Base-by-base conservation (phyloP, 2,329 filamentous ascomycete species). In the Ceratocystiopsis sp. region DNA sequence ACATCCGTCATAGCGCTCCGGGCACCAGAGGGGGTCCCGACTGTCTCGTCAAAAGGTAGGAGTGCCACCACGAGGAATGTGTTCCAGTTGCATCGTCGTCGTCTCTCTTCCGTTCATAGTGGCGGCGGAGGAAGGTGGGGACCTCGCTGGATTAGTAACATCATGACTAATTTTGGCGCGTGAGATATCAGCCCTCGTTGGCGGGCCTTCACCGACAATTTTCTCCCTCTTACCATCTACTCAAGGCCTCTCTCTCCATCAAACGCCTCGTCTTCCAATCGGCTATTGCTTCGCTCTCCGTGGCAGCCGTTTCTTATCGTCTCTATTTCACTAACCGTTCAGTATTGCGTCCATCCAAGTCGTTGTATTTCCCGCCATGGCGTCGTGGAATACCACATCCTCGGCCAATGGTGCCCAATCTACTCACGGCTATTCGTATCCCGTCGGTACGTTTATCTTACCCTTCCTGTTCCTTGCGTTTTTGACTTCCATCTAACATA, bases 1-100 rank as follows among this genome's bases (percentile, higher is more conserved):
- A 94, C 89, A 96, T 96, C 71, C 83, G 84, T 81, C 67, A 73
- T 68, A 59, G 64, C 65, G 52, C 52, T 50, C 48, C 45, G 51
- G 52, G 52, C 49, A 52, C 46, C 48, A 41, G 46, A 12, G 25
- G 25, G 25, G 25, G 47, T 55, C 52, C 53, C 52, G 48, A 38
- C n/a, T 40, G 21, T 35, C 21, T 41, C 14, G 18, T 25, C 25
- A 29, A 29, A 29, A 29, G 33, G 41, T 41, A 13, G 37, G 18
- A 12, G 33, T n/a, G 33, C 15, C 18, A 11, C 35, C 37, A 8
- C 21, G 16, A 32, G 15, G 10, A 12, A 18, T 25, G 10, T 38
- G 16, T 14, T 33, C 17, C 34, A n/a, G 17, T 16, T 40, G 29
- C 11, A 17, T 35, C 29, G 33, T 6, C 25, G 25, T 34, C 15